Evolutionary conservation across 768 basidiomycete species (phyloP).

Genomic region (Boletus speciosus): DNA sequence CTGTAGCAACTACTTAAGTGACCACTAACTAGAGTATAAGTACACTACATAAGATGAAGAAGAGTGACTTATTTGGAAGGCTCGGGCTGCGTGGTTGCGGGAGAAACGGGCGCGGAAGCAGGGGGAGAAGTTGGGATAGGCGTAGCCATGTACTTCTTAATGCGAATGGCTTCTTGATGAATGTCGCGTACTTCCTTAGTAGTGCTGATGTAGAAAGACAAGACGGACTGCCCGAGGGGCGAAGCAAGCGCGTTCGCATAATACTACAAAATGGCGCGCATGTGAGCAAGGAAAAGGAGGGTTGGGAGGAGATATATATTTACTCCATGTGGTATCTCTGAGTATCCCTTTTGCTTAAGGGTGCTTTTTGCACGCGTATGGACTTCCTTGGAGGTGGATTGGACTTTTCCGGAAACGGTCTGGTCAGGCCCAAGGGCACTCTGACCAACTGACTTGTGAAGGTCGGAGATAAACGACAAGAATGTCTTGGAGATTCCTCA

Average conservation of each 20-base stretch:
- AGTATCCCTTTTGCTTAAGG: constrained; percentile 78
- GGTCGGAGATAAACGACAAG: constrained; percentile 66
- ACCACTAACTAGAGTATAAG: no score
- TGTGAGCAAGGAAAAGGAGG: neutral
- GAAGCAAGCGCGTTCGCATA: constrained; percentile 75
- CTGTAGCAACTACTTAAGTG: no score
- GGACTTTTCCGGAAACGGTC: constrained; percentile 74
- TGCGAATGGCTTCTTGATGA: constrained; percentile 87
- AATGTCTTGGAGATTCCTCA: constrained; percentile 89
- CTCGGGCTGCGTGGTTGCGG: neutral
- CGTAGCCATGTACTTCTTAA: constrained; percentile 57
- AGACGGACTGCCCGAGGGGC: constrained; percentile 72
- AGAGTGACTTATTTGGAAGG: neutral
- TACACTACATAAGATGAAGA: neutral
- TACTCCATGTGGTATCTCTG: constrained; percentile 67
- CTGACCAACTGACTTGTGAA: constrained; percentile 70
- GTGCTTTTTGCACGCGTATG: constrained; percentile 66
- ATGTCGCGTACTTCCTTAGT: constrained; percentile 88
- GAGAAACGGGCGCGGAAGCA: constrained; percentile 1
- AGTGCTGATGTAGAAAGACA: constrained; percentile 81
- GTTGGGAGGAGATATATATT: constrained; percentile 8
- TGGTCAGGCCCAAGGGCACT: constrained; percentile 77
- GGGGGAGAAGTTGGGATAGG: constrained; percentile 13
- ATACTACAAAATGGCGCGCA: constrained; percentile 46
- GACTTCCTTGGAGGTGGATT: constrained; percentile 59